Evolutionary conservation across 2,329 filamentous ascomycete species (phyloP), one percentile per base, ranked within the genome.

Genomic region (Nigrospora oryzae): DNA sequence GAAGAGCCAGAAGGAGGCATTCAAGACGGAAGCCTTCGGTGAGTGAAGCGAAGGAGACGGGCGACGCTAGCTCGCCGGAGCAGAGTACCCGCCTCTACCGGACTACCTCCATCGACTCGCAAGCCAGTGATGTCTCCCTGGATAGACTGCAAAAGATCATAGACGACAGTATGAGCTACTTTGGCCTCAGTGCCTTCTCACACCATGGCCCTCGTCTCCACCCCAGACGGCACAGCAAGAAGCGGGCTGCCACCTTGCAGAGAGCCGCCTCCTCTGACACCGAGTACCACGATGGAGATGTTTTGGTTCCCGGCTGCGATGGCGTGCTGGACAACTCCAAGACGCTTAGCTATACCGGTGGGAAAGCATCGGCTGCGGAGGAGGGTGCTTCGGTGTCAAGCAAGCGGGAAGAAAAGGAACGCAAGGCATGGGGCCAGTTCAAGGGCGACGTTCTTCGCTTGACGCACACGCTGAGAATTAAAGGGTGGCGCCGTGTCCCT

Each of bases 371-470:
- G 4, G 61, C 63, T 28, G 54, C 58, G 6, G 70, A 73, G 38
- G 69, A 74, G 31, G 46, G 59, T 4, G 62, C 68, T 5, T 60
- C 67, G 3, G 59, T 65, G 38, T 65, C 64, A 3, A 68, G 65
- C 42, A 71, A 68, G 45, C 69, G 66, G 46, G 71, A 73, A 35
- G 73, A 77, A 31, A 88, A 85, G 58, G 87, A 91, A 48, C 77
- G 72, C 36, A 82, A 87, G 58, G 82, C 82, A 3, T 96, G 91
- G 93, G 61, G 78, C n/a, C 71, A 64, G 10, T 98, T 96, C 74
- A 96, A 96, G 63, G 84, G 82, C 48, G 91, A 98, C 60, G 93
- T 97, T 50, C 77, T 97, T 45, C 85, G 89, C 34, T 74, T 97
- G 46, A 76, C 88, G 0, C 93, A 97, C 63, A 98, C 93, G 0